phyloP scores from a whole-genome alignment of 495 filamentous ascomycete genomes.

The Lophiostoma macrostomum region DNA sequence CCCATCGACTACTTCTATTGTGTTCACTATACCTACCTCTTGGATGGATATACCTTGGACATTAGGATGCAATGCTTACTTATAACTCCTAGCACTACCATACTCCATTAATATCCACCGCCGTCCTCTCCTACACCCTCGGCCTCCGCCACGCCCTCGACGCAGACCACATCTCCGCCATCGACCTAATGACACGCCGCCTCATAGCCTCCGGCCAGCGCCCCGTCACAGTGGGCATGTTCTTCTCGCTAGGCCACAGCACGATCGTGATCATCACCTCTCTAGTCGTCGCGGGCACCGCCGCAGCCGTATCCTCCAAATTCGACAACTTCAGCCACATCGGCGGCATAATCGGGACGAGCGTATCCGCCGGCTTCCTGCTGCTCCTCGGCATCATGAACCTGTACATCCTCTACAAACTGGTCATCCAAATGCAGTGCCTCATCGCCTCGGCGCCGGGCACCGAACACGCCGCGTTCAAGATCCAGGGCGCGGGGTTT shows the following conservation, averaged over 20 bases:
- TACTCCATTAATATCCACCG: constrained; percentile 68
- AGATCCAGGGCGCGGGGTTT: constrained; percentile 74
- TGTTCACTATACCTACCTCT: constrained; percentile 23
- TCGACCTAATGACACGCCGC: constrained; percentile 91
- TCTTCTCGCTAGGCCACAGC: constrained; percentile 89
- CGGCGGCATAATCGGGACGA: constrained; percentile 82
- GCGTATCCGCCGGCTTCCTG: constrained; percentile 77
- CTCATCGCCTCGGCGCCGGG: constrained; percentile 49
- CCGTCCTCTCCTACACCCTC: constrained; percentile 81
- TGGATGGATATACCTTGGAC: no score
- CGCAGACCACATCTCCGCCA: constrained; percentile 94
- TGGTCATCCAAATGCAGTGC: constrained; percentile 63
- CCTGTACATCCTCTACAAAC: constrained; percentile 73
- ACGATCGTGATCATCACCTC: constrained; percentile 87
- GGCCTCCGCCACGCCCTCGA: constrained; percentile 93
- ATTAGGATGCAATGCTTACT: no score
- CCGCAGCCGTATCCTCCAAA: constrained; percentile 70
- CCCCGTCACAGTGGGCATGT: constrained; percentile 93
- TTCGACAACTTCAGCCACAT: constrained; percentile 80
- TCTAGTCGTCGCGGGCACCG: constrained; percentile 84
- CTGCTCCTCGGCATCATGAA: constrained; percentile 82
- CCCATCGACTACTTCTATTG: constrained; percentile 31
- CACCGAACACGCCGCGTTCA: constrained; percentile 56
- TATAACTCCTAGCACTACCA: constrained; percentile 17
- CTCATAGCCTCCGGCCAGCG: constrained; percentile 82